These are phyloP conservation scores for Acanthochlamys bracteata DNA, from an alignment of 106 monocot species.

Conservation along the genomic window DNA sequence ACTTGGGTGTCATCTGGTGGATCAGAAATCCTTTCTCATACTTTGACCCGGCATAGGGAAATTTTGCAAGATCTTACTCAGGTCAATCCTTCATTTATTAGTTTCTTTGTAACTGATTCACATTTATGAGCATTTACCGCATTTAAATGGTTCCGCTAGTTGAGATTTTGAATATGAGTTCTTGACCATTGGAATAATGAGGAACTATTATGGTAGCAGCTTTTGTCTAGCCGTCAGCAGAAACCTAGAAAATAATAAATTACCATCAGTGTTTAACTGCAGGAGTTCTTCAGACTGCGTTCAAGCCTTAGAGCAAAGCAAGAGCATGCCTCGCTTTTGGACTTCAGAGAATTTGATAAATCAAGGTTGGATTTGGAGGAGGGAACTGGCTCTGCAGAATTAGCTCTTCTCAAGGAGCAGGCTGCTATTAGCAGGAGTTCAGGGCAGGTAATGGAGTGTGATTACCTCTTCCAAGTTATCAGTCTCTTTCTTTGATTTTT, in stretches of 20 bases:
- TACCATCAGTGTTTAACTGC: constrained; percentile 1
- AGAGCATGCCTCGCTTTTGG: constrained; percentile 80
- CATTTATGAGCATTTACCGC: no score
- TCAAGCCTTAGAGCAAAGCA: constrained; percentile 67
- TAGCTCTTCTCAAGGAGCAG: constrained; percentile 74
- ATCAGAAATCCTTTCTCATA: constrained; percentile 88
- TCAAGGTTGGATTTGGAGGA: constrained; percentile 66
- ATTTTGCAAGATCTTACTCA: constrained; percentile 88
- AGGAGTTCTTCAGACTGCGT: constrained; percentile 78
- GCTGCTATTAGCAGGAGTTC: constrained; percentile 55
- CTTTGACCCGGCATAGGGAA: constrained; percentile 82
- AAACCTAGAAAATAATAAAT: neutral
- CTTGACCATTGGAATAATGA: no score
- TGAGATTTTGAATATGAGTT: no score
- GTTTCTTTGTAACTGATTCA: no score
- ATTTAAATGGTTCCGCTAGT: no score
- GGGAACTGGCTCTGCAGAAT: constrained; percentile 45
- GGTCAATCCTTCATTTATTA: constrained; percentile 27
- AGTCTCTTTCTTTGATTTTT: no score
- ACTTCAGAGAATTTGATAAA: constrained; percentile 82
- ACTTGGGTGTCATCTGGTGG: constrained; percentile 87
- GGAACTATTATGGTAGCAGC: neutral
- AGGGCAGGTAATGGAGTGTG: constrained; percentile 43
- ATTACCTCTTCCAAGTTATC: neutral
- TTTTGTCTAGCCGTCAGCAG: neutral